Conservation (phyloP, 2,329 filamentous ascomycete genomes). For the Verruconis gallopava region DNA sequence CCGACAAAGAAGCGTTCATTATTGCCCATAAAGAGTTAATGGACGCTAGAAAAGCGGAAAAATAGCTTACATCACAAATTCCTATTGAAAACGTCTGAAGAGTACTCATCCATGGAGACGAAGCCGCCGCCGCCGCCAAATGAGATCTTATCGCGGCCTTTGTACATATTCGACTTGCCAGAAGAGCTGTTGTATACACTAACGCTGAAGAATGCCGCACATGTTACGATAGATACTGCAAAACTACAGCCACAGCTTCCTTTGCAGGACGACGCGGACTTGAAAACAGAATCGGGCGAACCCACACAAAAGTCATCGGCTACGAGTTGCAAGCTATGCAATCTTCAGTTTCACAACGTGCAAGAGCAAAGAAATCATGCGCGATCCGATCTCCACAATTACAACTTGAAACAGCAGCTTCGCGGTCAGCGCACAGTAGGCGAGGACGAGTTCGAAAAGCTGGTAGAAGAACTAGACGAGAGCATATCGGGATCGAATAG, state of each 20-base stretch:
- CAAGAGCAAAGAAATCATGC: slow-evolving; percentile 76
- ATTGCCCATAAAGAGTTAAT: no score
- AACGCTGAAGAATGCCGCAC: slow-evolving; percentile 36
- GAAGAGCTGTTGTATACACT: slow-evolving; percentile 58
- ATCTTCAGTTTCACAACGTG: slow-evolving; percentile 55
- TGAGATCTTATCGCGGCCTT: neutral
- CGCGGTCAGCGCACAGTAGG: slow-evolving; percentile 58
- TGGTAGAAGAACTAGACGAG: slow-evolving; percentile 78
- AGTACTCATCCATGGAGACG: no score
- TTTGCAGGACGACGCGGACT: neutral
- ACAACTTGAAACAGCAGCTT: slow-evolving; percentile 87
- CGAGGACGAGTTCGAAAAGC: slow-evolving; percentile 74
- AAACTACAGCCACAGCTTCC: slow-evolving; percentile 3
- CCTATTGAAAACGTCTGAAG: no score
- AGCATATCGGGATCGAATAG: slow-evolving; percentile 75
- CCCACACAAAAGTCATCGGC: slow-evolving; percentile 37
- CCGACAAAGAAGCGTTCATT: no score
- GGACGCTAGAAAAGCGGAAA: no score
- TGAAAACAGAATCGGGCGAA: slow-evolving; percentile 13
- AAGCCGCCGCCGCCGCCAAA: no score
- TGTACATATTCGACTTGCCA: slow-evolving; percentile 62
- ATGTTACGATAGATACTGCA: neutral
- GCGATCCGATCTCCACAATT: slow-evolving; percentile 81
- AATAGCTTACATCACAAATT: no score
- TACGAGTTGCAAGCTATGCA: slow-evolving; percentile 72